Evolutionary conservation across 352 stramenopile species (phyloP).

Genomic region (Pythium chondricola): DNA sequence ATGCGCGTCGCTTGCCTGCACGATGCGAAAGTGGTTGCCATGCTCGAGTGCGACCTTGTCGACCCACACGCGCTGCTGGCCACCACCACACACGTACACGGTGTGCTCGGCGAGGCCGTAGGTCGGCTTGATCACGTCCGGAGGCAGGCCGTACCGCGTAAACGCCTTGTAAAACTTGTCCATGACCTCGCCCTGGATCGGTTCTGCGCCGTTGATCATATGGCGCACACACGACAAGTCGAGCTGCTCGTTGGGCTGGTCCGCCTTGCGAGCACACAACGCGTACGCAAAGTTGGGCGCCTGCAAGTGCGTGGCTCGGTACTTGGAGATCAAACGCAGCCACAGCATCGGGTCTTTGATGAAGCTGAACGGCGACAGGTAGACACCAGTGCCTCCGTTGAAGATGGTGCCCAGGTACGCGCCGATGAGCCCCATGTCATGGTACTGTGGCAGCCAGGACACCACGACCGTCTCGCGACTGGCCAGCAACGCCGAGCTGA

Average conservation of each 20-base stretch:
- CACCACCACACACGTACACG: conserved; percentile 96
- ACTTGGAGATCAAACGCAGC: conserved; percentile 88
- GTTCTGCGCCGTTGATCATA: conserved; percentile 98
- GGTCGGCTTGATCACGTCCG: conserved; percentile 92
- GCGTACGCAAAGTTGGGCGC: conserved; percentile 99
- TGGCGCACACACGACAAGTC: conserved; percentile 93
- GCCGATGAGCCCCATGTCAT: conserved; percentile 99
- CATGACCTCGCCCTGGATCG: conserved; percentile 88
- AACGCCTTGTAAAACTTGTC: conserved; percentile 89
- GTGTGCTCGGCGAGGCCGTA: conserved; percentile 99
- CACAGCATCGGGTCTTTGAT: conserved; percentile 95
- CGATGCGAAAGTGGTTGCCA: conserved; percentile 41
- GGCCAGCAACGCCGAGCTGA: conserved; percentile 87
- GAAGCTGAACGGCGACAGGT: conserved; percentile 97
- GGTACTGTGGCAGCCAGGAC: conserved; percentile 99
- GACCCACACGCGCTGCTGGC: conserved; percentile 83
- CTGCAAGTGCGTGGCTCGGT: conserved; percentile 95
- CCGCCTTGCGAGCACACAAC: conserved; percentile 93
- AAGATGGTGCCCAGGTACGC: conserved; percentile 82
- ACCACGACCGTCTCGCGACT: conserved; percentile 92
- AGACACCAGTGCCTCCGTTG: conserved; percentile 90
- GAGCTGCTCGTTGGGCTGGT: conserved; percentile 40
- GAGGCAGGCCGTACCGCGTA: conserved; percentile 73
- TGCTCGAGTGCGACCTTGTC: conserved; percentile 89
- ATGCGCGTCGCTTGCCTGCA: conserved; percentile 13